Base-by-base conservation (phyloP, 331 rosid genomes). In the Spiraea crenata region DNA sequence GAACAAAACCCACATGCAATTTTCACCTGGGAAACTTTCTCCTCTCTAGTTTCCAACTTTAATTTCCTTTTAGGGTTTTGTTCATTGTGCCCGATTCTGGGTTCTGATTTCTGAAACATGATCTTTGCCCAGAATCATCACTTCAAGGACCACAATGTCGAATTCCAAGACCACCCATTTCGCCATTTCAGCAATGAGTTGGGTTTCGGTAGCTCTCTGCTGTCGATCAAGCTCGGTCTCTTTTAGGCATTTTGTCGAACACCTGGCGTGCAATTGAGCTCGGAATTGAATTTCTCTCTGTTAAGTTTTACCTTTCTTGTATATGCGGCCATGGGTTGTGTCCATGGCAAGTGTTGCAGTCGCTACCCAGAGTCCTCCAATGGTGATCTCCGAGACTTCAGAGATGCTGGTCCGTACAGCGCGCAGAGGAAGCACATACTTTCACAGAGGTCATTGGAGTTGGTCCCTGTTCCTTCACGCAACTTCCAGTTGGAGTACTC, bases 311-410 rank as follows among this genome's bases (percentile, higher is more conserved):
- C 37, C 57, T n/a, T 45, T 57, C 38, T 13, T 12, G 59, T 39
- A 66, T 2, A 25, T 25, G 31, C 31, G 31, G 64, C 39, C 77
- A 95, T 95, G 99, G 99, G 99, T 41, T 91, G 99, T 71, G 93
- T 95, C 50, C 80, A 87, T 65, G 87, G 96, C 40, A 95, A 83
- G 86, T 91, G 96, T 65, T 95, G 96, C 68, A 67, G 84, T 57
- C 76, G 77, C 10, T 83, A 82, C 67, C 89, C 87, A 17, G 20
- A 84, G 66, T 71, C 88, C 1, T 83, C 96, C n/a, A 85, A 78
- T 48, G 91, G 64, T 49, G 95, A 84, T 16, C 81, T 87, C 11
- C 69, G 87, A 40, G 91, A 86, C 42, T 76, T 39, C 58, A 57
- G 80, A 57, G 92, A 82, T 47, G 71, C 14, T 41, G 87, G 83